Evolutionary conservation across 2,329 filamentous ascomycete genomes (phyloP), one percentile per base, ranked within the genome.

Genomic region (Lasiodiplodia hormozganensis): DNA sequence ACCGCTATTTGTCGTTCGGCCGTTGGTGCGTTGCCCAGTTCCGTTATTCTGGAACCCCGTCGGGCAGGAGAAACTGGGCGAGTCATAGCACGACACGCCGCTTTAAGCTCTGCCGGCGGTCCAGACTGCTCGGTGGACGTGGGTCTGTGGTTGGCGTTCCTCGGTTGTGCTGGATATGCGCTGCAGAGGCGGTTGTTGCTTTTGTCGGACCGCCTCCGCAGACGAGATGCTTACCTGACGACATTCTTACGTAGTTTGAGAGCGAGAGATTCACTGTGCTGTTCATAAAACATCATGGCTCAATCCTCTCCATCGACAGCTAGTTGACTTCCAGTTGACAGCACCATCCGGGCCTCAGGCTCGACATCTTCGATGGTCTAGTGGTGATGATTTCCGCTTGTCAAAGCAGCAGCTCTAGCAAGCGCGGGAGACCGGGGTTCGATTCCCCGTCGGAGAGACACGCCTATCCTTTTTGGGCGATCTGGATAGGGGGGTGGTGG

Each of bases 321-420:
- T 18, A 57, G 54, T 38, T 8, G 18, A 16, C 31, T 36, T 10
- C 18, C 54, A 57, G 10, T 57, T 28, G 4, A 21, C 5, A 31
- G 3, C 18, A 12, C 31, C 54, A 40, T 38, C 34, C 34, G 16
- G 2, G 10, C 14, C 18, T 21, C 54, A 40, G 16, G 21, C 4
- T 16, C 23, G 54, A 36, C 51, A 16, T 57, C n/a, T 57, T 57
- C 54, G 34, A 57, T 40, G 34, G 34, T 57, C 58, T 62, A 62
- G 58, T 62, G 58, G 58, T 51, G 23, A 62, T 62, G 58, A 62
- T 62, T 51, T 62, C 58, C 58, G 40, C 58, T 51, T 49, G 40
- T 62, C 53, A 56, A 54, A 54, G 4, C 25, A n/a, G 2, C 7
- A n/a, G n/a, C 21, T 47, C 6, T 43, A 5, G 16, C 56, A 60